Percentiles rank a stretch among this genome's conserved stretches.
Evolutionary conservation across 441 rosid genomes (phyloP).

Genomic region (Capsella rubella): DNA sequence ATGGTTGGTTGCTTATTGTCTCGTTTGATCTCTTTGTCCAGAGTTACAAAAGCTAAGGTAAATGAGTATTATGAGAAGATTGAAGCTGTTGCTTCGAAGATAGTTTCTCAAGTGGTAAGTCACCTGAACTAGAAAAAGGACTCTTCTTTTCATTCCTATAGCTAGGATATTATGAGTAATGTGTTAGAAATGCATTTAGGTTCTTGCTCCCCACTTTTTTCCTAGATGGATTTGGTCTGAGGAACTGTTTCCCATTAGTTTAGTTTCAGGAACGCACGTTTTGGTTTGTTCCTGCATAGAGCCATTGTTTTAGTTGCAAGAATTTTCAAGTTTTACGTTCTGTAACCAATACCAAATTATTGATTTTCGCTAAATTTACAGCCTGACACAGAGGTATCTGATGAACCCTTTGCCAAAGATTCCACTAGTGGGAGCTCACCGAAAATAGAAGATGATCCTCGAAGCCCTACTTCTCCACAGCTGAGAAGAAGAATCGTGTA

Average conservation of each 20-base stretch:
- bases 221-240: background rate
- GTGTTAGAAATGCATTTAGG: background rate
- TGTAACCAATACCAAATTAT: slow-evolving; percentile 12
- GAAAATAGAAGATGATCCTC: slow-evolving; percentile 15
- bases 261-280: slow-evolving; percentile 11
- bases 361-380: background rate
- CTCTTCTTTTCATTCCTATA: background rate
- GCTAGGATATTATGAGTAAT: background rate
- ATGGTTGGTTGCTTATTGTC: background rate
- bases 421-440: slow-evolving; percentile 32
- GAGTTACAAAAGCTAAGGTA: slow-evolving; percentile 39
- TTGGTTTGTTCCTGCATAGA: background rate
- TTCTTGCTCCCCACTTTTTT: background rate
- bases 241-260: slow-evolving; percentile 2
- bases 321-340: background rate
- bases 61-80: slow-evolving; percentile 43
- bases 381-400: slow-evolving; percentile 18
- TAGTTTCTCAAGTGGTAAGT: slow-evolving; percentile 33
- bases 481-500: slow-evolving; percentile 43
- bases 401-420: slow-evolving; percentile 26
- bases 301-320: background rate
- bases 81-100: slow-evolving; percentile 35
- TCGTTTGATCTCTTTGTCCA: slow-evolving; percentile 7
- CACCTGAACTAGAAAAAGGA: background rate
- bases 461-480: slow-evolving; percentile 41